Percentiles rank a stretch among this genome's conserved stretches.
phyloP scores from a whole-genome alignment of 2,329 filamentous ascomycete species.

The Stagonosporopsis chrysanthemi region DNA sequence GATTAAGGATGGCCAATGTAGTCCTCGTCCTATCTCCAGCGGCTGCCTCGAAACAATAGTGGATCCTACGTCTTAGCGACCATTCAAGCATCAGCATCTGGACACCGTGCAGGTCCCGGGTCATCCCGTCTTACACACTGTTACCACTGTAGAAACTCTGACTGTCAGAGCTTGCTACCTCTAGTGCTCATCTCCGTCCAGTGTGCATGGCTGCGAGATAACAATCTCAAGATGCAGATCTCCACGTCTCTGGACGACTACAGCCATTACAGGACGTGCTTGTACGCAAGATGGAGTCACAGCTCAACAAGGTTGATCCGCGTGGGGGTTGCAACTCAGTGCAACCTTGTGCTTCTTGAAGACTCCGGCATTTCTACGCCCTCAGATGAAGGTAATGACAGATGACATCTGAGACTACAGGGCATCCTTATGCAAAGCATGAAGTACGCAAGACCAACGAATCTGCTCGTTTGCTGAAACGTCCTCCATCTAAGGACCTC shows the following conservation, averaged over 20 bases:
- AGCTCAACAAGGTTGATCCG: background rate
- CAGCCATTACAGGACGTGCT: background rate
- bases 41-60: background rate
- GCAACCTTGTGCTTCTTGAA: background rate
- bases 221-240: background rate
- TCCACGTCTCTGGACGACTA: background rate
- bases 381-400: too few species aligned
- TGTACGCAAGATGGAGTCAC: background rate
- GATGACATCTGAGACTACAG: too few species aligned
- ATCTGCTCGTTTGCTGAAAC: too few species aligned
- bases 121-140: background rate
- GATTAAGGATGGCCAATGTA: background rate
- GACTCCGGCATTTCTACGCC: background rate
- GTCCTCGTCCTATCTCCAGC: background rate
- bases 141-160: background rate
- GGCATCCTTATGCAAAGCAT: too few species aligned
- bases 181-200: background rate
- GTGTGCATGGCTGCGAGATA: background rate
- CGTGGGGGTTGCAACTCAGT: background rate
- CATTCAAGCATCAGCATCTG: background rate
- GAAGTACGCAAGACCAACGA: too few species aligned
- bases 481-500: too few species aligned
- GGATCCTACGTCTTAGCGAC: background rate
- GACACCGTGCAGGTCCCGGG: background rate
- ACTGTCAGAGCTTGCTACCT: background rate